These are phyloP conservation scores for Fusarium sp. DNA, from an alignment of 2,329 filamentous ascomycete genomes.

Conservation along the genomic window DNA sequence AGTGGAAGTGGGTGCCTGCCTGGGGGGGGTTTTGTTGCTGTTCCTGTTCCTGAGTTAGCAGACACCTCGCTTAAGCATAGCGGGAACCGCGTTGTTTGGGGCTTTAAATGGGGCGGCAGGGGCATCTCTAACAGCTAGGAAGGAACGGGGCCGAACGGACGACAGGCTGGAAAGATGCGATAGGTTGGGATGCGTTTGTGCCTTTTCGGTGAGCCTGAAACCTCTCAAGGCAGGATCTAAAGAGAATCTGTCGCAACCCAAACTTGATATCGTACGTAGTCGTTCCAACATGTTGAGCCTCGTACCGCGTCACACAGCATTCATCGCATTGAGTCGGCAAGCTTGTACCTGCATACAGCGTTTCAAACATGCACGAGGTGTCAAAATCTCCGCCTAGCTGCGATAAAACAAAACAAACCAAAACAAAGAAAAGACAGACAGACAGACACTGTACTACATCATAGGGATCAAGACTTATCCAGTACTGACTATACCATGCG, in stretches of 20 bases:
- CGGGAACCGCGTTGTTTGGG: constrained; percentile 44
- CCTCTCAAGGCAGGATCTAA: constrained; percentile 39
- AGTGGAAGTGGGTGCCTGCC: constrained; percentile 3
- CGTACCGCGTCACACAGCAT: constrained; percentile 1
- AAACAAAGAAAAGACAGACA: background rate
- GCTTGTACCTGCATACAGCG: constrained; percentile 20
- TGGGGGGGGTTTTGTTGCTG: background rate
- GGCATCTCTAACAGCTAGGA: constrained; percentile 1
- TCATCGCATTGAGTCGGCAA: background rate
- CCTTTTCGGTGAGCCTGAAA: constrained; percentile 46
- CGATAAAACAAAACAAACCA: constrained; percentile 11
- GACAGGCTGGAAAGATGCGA: constrained; percentile 34
- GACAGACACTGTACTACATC: background rate
- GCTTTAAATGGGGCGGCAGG: constrained; percentile 30
- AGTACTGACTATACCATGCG: constrained; percentile 1
- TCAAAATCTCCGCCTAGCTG: background rate
- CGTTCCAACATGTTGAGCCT: constrained; percentile 10
- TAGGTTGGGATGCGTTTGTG: constrained; percentile 32
- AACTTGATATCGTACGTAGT: constrained; percentile 8
- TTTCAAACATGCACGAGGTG: constrained; percentile 14
- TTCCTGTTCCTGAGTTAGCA: constrained; percentile 26
- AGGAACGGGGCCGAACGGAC: constrained; percentile 27
- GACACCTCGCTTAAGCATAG: constrained; percentile 46
- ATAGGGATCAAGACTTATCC: constrained; percentile 7
- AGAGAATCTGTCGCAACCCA: constrained; percentile 35